Conservation (phyloP, 2,329 filamentous ascomycete genomes). For the Trichophyton rubrum region DNA sequence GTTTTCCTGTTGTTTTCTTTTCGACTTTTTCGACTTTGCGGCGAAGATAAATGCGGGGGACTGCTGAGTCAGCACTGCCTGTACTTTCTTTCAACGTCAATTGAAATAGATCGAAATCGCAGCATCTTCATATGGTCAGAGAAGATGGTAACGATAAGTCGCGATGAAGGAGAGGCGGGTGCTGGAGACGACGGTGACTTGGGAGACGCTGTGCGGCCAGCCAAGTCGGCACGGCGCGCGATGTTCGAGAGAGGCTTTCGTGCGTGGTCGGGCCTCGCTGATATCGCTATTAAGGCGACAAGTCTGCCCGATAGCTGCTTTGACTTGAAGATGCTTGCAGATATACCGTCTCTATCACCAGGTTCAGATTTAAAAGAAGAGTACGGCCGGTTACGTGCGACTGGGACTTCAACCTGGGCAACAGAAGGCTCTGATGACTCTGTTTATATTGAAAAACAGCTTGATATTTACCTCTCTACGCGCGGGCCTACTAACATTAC, state of each 20-base stretch:
- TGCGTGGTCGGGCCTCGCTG: background rate
- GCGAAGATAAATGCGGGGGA: background rate
- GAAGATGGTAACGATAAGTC: background rate
- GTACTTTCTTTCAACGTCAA: background rate
- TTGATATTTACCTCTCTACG: slow-evolving; percentile 7
- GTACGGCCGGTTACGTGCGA: background rate
- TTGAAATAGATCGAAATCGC: background rate
- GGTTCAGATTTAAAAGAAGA: background rate
- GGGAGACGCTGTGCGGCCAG: background rate
- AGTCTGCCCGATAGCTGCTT: slow-evolving; percentile 6
- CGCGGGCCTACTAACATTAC: background rate
- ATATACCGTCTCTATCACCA: background rate
- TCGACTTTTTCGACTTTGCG: background rate
- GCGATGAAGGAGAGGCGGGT: too few relatives aligned
- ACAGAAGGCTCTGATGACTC: background rate
- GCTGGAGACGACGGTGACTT: background rate
- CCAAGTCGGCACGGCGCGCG: background rate
- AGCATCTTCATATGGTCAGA: background rate
- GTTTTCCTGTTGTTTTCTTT: background rate
- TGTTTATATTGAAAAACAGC: background rate
- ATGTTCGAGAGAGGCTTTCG: background rate
- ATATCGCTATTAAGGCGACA: background rate
- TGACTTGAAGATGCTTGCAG: background rate
- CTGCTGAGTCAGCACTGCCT: background rate
- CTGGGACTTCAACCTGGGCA: slow-evolving; percentile 5